Evolutionary conservation across 2,329 filamentous ascomycete genomes (phyloP).

Genomic region (Dactylellina leptospora): DNA sequence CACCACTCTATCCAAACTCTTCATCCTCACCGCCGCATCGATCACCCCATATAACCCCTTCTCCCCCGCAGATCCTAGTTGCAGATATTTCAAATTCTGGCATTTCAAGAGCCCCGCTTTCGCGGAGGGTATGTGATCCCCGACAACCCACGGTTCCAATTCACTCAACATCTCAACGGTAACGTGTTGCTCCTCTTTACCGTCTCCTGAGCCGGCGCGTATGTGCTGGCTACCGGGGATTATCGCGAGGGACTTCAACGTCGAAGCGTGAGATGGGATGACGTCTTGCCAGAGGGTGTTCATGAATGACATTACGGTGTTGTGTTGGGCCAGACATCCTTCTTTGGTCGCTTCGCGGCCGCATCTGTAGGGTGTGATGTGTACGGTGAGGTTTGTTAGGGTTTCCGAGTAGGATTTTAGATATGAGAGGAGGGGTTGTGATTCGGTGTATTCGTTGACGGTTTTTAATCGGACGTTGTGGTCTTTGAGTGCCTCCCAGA

Average conservation of each 20-base stretch:
- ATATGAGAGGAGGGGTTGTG: slow-evolving; percentile 8
- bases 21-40: slow-evolving; percentile 7
- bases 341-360: neutral
- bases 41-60: slow-evolving; percentile 18
- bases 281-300: slow-evolving; percentile 16
- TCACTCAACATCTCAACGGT: slow-evolving; percentile 3
- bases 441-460: neutral
- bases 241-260: slow-evolving; percentile 8
- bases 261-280: slow-evolving; percentile 18
- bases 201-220: neutral
- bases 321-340: slow-evolving; percentile 1
- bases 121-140: slow-evolving; percentile 15
- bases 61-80: slow-evolving; percentile 13
- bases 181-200: slow-evolving; percentile 3
- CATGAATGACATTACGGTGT: slow-evolving; percentile 1
- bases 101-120: slow-evolving; percentile 14
- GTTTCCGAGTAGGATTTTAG: slow-evolving; percentile 23
- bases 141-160: slow-evolving; percentile 28
- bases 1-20: neutral
- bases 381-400: slow-evolving; percentile 4
- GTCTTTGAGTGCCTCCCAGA: slow-evolving; percentile 15
- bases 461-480: slow-evolving; percentile 9
- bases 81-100: slow-evolving; percentile 9
- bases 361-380: neutral
- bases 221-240: slow-evolving; percentile 18